Evolutionary conservation across 1,139 yeast species (phyloP).

Genomic region (Pichia sp.): DNA sequence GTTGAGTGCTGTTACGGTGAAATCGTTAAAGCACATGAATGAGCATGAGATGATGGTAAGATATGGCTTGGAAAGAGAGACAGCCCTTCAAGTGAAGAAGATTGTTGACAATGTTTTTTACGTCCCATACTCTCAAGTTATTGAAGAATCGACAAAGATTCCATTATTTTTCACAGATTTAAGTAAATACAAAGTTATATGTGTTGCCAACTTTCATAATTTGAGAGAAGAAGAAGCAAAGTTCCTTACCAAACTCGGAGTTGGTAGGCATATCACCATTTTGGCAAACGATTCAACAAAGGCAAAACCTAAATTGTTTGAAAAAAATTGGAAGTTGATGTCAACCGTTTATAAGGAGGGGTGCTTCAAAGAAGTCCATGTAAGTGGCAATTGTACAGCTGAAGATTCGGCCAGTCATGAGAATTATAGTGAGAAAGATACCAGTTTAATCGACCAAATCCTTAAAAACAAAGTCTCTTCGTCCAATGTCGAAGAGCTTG

Average conservation of each 20-base stretch:
- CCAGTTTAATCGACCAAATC: background rate
- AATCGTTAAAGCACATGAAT: constrained; percentile 1
- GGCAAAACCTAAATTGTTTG: constrained; percentile 1
- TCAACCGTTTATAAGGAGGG: background rate
- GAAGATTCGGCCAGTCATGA: background rate
- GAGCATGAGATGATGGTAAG: constrained; percentile 1
- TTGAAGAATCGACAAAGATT: background rate
- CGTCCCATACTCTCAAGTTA: constrained; percentile 3
- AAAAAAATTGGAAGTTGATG: constrained; percentile 4
- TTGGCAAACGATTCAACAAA: background rate
- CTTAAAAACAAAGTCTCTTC: background rate
- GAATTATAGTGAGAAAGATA: background rate
- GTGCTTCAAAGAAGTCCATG: background rate
- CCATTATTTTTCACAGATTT: background rate
- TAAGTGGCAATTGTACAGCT: background rate
- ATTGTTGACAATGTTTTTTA: constrained; percentile 7
- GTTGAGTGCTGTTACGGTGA: constrained; percentile 1
- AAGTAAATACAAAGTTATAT: background rate
- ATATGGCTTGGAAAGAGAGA: constrained; percentile 9
- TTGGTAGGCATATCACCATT: constrained; percentile 4
- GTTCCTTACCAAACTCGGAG: background rate
- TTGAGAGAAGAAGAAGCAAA: constrained; percentile 6
- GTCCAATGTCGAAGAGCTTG: constrained; percentile 1
- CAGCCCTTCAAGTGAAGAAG: background rate
- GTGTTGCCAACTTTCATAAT: constrained; percentile 6